phyloP scores from a whole-genome alignment of 106 monocot species.

The Dendrobium huoshanense region DNA sequence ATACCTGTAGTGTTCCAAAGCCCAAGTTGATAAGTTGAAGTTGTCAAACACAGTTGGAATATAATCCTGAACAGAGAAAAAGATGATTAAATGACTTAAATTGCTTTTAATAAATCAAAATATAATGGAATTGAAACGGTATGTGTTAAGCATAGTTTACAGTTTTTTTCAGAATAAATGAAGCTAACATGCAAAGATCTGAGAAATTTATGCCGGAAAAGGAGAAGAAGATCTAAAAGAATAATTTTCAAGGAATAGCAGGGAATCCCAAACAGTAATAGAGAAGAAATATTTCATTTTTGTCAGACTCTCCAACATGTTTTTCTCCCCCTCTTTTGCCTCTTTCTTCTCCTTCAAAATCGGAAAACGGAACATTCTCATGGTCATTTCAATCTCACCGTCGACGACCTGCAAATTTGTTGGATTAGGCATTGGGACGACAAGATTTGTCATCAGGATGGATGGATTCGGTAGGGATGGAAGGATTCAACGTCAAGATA shows the following conservation, averaged over 20 bases:
- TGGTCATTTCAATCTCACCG: no score
- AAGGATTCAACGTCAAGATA: no score
- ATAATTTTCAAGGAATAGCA: neutral
- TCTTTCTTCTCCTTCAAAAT: no score
- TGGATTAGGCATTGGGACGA: no score
- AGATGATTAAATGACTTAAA: neutral
- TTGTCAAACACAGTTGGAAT: slow-evolving; percentile 57
- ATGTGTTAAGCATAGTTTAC: neutral
- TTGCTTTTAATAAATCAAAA: neutral
- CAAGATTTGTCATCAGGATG: no score
- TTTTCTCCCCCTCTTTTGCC: no score
- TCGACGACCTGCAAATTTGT: no score
- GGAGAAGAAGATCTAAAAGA: neutral
- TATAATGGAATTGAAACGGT: neutral
- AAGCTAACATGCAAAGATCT: neutral
- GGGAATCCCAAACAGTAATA: no score
- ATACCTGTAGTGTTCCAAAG: slow-evolving; percentile 35
- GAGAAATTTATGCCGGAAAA: neutral
- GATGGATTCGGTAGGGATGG: no score
- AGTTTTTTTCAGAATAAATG: neutral
- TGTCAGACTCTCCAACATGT: no score
- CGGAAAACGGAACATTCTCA: no score
- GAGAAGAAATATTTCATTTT: no score
- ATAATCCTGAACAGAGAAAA: slow-evolving; percentile 29
- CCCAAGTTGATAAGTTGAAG: slow-evolving; percentile 58